These are phyloP conservation scores for Nothomitra cinnamomea DNA, from an alignment of 2,329 filamentous ascomycete genomes.

Conservation along the genomic window DNA sequence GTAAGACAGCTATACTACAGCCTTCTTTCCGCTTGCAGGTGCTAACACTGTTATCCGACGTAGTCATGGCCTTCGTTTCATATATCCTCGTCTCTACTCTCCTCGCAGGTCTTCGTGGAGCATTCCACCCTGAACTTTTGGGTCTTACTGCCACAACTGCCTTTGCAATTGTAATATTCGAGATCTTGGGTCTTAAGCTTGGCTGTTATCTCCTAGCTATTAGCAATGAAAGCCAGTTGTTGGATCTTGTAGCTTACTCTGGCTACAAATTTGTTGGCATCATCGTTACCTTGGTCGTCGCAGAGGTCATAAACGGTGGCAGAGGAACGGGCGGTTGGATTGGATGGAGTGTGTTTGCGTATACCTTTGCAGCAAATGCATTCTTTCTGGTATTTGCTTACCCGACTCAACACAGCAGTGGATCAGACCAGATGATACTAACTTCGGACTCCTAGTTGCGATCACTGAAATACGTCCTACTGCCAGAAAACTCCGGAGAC, in stretches of 20 bases:
- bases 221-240: constrained; percentile 79
- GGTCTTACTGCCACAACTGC: constrained; percentile 78
- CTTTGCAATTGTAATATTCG: constrained; percentile 64
- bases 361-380: constrained; percentile 86
- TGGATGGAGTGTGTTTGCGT: constrained; percentile 76
- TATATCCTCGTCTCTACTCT: constrained; percentile 91
- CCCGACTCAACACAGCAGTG: background rate
- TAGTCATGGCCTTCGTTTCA: constrained; percentile 87
- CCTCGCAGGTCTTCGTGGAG: constrained; percentile 72
- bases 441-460: constrained; percentile 45
- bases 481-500: constrained; percentile 62
- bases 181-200: constrained; percentile 79
- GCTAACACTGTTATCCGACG: background rate
- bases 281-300: constrained; percentile 69
- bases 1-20: constrained; percentile 17
- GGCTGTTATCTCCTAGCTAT: constrained; percentile 90
- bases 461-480: constrained; percentile 85
- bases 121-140: constrained; percentile 86
- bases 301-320: constrained; percentile 61
- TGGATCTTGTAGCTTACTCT: constrained; percentile 88
- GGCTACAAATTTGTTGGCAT: constrained; percentile 98
- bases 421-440: background rate
- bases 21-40: constrained; percentile 4
- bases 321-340: constrained; percentile 75
- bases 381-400: constrained; percentile 68